Evolutionary conservation across 129 eudicot species (phyloP), one percentile per base, ranked within the genome.

Genomic region (Artemisia tridentata): DNA sequence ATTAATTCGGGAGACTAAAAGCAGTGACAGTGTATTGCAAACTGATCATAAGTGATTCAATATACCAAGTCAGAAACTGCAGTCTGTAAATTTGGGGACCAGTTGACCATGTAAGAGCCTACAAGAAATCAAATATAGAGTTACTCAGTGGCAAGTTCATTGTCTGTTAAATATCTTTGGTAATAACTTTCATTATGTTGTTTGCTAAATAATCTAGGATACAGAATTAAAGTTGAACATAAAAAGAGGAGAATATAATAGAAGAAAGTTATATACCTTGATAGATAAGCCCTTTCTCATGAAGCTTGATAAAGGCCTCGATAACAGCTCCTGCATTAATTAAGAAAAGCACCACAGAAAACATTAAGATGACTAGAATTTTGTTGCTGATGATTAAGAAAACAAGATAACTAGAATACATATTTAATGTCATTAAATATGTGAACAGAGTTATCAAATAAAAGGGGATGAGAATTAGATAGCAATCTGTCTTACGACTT

Each of bases 51-150:
- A 23, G 31, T 0, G 19, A 77, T 27, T 48, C 43, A 51, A 67
- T 71, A 49, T 93, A 93, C 99, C 97, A 93, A 81, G 84, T 93
- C 99, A 68, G 99, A 93, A 75, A 93, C 97, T 67, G 99, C 99
- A 64, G 99, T 93, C 71, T 93, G 99, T 63, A 93, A 83, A 77
- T 84, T 87, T 8, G 99, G 99, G 13, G 99, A 93, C 99, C 99
- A 93, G 85, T 93, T 93, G 62, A 93, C 99, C 97, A 93, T 85
- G 80, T 93, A 93, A 60, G 99, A 93, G 62, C 99, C 99, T 93
- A 87, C 61, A 86, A 85, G n/a, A 68, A 41, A 65, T 12, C 59
- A 63, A 19, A 57, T 18, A 64, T 21, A n/a, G 41, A 14, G 27
- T 57, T n/a, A 75, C 11, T 52, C 18, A 46, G 25, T 1, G 2